Evolutionary conservation across 2,329 filamentous ascomycete species (phyloP), one percentile per base, ranked within the genome.

Genomic region (Penicillium sp.): DNA sequence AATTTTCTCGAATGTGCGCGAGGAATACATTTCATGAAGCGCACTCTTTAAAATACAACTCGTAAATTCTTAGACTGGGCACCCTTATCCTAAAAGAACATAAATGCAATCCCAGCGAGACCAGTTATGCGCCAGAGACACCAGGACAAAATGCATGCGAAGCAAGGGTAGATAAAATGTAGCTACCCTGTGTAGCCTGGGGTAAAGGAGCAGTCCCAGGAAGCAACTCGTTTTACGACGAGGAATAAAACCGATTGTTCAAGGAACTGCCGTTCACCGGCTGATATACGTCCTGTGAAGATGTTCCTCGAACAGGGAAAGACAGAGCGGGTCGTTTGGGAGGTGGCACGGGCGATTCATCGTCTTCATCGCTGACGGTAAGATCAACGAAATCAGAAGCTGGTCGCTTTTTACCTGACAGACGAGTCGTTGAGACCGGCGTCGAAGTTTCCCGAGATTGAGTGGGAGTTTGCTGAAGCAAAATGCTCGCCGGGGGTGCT

Each of bases 311-410:
- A 32, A 52, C 47, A 10, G 47, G 28, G 12, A 51, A 36, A 42
- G 44, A 48, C 20, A 59, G 37, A 31, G 51, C 54, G 14, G 50
- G 59, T 22, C 62, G 55, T 47, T 68, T 65, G n/a, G 55, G 29
- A 32, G 61, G 52, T 18, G 57, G 54, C 15, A 48, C 42, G n/a
- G 69, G 60, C 7, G 64, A 64, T 26, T 70, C 68, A 28, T 75
- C 71, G 11, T 68, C 66, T 37, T 74, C 72, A 32, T 72, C 72
- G 48, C 71, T 75, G 10, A 66, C 63, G 3, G 73, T 76, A 27
- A 77, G 58, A 48, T 77, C 74, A 44, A 76, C 75, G n/a, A 76
- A 65, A 44, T 67, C 62, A 12, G 67, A 57, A 18, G 65, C 65
- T 10, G 70, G 55, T 39, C 73, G 60, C 50, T 76, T 77, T 30